Conservation (phyloP, 2,329 filamentous ascomycete species). For the Xylaria sp. region DNA sequence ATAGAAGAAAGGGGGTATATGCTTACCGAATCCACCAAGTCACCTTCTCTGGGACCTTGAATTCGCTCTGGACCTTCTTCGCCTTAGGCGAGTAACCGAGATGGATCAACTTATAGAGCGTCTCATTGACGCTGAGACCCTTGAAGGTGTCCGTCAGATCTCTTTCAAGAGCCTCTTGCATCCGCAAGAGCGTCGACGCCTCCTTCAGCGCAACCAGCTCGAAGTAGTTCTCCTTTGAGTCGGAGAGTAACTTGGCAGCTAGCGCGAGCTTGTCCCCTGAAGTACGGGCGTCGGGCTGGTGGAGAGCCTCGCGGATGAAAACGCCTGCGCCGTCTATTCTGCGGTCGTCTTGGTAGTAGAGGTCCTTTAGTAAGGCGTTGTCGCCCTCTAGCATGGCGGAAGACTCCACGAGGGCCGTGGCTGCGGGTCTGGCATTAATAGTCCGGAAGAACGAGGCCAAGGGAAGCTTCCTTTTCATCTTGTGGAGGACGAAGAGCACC, state of each 20-base stretch:
- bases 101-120: slow-evolving; percentile 79
- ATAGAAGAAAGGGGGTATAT: not conserved
- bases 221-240: slow-evolving; percentile 72
- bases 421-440: slow-evolving; percentile 78
- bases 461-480: slow-evolving; percentile 84
- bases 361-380: slow-evolving; percentile 80
- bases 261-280: slow-evolving; percentile 83
- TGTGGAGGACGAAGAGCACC: slow-evolving; percentile 80
- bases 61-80: slow-evolving; percentile 83
- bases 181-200: slow-evolving; percentile 69
- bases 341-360: slow-evolving; percentile 96
- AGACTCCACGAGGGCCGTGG: slow-evolving; percentile 83
- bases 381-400: slow-evolving; percentile 65
- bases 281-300: slow-evolving; percentile 62
- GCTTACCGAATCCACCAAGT: slow-evolving; percentile 73
- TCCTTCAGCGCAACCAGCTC: slow-evolving; percentile 75
- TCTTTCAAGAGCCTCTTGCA: slow-evolving; percentile 81
- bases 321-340: slow-evolving; percentile 83
- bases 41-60: slow-evolving; percentile 86
- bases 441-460: slow-evolving; percentile 87
- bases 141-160: slow-evolving; percentile 74
- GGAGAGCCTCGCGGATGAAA: slow-evolving; percentile 76
- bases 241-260: slow-evolving; percentile 73
- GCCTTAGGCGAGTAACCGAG: slow-evolving; percentile 79
- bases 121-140: slow-evolving; percentile 84